phyloP scores from a whole-genome alignment of 2,329 filamentous ascomycete species.

The Aspergillus ustus region DNA sequence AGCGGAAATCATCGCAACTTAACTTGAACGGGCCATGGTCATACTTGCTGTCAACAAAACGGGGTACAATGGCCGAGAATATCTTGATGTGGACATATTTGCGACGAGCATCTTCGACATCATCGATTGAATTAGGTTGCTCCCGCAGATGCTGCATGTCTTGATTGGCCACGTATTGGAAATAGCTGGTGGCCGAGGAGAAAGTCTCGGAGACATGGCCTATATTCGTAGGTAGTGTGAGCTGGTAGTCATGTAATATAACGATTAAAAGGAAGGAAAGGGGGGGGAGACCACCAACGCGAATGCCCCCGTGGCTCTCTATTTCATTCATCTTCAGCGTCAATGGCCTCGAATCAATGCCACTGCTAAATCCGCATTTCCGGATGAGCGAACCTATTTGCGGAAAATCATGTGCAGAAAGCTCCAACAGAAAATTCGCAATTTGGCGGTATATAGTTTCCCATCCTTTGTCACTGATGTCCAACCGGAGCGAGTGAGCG shows the following conservation, averaged over 20 bases:
- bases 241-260: background rate
- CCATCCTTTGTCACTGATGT: constrained; percentile 5
- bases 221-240: constrained; percentile 4
- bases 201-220: background rate
- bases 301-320: background rate
- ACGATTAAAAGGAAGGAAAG: no score
- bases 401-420: background rate
- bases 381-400: background rate
- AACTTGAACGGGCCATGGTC: constrained; percentile 17
- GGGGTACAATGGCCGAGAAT: constrained; percentile 2
- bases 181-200: constrained; percentile 13
- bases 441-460: background rate
- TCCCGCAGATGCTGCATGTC: constrained; percentile 5
- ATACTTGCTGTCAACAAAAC: constrained; percentile 2
- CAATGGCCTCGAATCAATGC: background rate
- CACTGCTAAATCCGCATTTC: background rate
- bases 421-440: background rate
- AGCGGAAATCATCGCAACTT: background rate
- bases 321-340: constrained; percentile 1
- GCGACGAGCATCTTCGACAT: background rate
- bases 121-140: constrained; percentile 16
- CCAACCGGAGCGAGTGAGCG: constrained; percentile 3
- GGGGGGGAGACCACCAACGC: background rate
- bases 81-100: constrained; percentile 7
- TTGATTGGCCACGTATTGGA: constrained; percentile 7